These are phyloP conservation scores for Helicosporidium sp. DNA, from an alignment of 139 green algal genomes.

Conservation along the genomic window DNA sequence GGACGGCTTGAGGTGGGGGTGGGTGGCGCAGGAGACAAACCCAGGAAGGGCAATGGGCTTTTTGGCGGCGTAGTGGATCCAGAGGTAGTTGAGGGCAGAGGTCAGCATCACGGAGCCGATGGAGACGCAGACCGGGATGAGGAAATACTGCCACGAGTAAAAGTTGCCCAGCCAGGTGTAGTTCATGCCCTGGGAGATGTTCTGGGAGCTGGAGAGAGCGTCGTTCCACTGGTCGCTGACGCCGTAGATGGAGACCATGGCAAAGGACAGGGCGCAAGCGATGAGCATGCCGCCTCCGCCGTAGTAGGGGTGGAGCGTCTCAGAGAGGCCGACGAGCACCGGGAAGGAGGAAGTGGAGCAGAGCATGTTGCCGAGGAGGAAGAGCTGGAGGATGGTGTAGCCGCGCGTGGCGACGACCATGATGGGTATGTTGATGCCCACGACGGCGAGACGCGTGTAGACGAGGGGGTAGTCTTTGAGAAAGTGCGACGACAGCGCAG, in stretches of 20 bases:
- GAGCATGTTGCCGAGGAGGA: constrained; percentile 62
- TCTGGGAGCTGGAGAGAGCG: neutral
- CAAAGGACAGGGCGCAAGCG: constrained; percentile 10
- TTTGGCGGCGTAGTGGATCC: neutral
- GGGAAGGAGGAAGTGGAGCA: constrained; percentile 40
- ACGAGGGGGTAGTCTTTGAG: constrained; percentile 18
- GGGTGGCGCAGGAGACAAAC: constrained; percentile 13
- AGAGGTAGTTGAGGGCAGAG: constrained; percentile 3
- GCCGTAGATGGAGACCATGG: constrained; percentile 2
- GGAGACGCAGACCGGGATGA: constrained; percentile 12
- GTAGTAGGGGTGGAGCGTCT: constrained; percentile 4
- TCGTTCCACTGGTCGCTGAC: neutral
- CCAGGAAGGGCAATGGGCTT: constrained; percentile 4
- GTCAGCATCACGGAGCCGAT: constrained; percentile 11
- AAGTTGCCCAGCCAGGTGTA: constrained; percentile 22
- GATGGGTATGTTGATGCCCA: constrained; percentile 52
- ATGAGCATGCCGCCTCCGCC: constrained; percentile 16
- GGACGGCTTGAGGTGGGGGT: constrained; percentile 4
- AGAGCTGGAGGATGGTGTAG: constrained; percentile 42
- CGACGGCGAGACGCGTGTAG: constrained; percentile 32
- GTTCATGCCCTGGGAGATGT: constrained; percentile 6
- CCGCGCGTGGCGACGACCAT: constrained; percentile 25
- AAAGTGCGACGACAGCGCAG: constrained; percentile 17
- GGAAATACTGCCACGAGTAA: constrained; percentile 21
- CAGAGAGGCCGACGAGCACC: constrained; percentile 25